Base-by-base conservation (phyloP, 352 stramenopile genomes). In the Globisporangium polare region DNA sequence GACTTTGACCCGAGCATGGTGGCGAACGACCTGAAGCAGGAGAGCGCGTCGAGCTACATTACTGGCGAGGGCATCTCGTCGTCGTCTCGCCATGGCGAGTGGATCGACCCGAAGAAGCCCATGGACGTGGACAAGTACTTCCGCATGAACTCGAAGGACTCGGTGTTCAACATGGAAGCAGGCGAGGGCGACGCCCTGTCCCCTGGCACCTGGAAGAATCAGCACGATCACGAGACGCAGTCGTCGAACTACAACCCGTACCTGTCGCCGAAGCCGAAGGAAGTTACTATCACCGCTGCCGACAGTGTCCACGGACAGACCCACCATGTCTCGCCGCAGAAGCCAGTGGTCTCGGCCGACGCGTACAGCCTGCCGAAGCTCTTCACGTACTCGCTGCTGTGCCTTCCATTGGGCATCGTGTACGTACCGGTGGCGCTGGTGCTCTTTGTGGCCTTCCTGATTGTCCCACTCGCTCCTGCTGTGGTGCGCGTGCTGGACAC, bases 351-450 rank as follows among this genome's bases (percentile, higher is more conserved):
- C 13, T 26, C 61, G 31, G 31, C 53, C 17, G 71, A 78, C 61
- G n/a, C 61, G 24, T 77, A 89, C 67, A 89, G 78, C 47, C 67
- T 87, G 43, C 46, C 67, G n/a, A 86, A 86, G 72, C 70, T 93
- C 15, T 67, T 90, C 43, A 56, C 64, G 22, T 91, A 91, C 64
- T 77, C 78, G n/a, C 56, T 88, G 26, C 62, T 71, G 35, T 88
- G 78, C 51, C 71, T 88, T 24, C 77, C 75, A 45, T 63, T 91
- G 10, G 79, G 75, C 26, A 46, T 89, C 15, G 55, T 89, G 17
- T 83, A 85, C 26, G 58, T 95, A 15, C 80, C 78, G 6, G 52
- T 93, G 8, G 71, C 74, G 2, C 45, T 91, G 24, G 10, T 90
- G 8, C 57, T 86, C 24, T 63, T 92, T 22, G 60, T 93, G 7